Conservation (phyloP, 176 grass and related monocot genomes). For the Juncus effusus region DNA sequence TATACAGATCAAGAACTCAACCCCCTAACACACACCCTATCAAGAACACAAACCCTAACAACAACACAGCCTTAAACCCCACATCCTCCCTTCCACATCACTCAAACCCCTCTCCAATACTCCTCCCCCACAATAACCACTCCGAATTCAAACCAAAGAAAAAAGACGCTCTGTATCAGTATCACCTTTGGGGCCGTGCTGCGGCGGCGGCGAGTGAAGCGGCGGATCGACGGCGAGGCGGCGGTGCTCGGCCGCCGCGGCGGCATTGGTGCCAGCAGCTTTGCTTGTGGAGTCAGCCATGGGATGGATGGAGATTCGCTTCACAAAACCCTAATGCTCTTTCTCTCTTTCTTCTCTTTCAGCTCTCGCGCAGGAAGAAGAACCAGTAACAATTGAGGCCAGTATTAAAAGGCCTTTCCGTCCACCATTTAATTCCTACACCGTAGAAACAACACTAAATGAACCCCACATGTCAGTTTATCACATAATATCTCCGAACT, state of each 20-base stretch:
- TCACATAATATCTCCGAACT: no score
- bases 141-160: slow-evolving; percentile 16
- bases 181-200: slow-evolving; percentile 64
- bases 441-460: background rate
- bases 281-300: slow-evolving; percentile 22
- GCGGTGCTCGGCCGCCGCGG: slow-evolving; percentile 30
- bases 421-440: slow-evolving; percentile 9
- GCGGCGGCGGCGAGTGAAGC: slow-evolving; percentile 24
- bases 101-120: slow-evolving; percentile 21
- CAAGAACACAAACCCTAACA: background rate
- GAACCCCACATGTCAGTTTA: background rate
- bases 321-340: slow-evolving; percentile 20
- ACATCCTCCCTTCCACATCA: background rate
- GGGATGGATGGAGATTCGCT: background rate
- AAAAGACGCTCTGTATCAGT: background rate
- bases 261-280: slow-evolving; percentile 9
- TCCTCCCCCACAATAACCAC: slow-evolving; percentile 7
- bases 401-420: slow-evolving; percentile 17
- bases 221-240: slow-evolving; percentile 56
- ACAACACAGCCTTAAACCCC: background rate
- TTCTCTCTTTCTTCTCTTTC: slow-evolving; percentile 6
- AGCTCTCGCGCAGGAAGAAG: slow-evolving; percentile 25
- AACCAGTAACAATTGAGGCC: slow-evolving; percentile 18
- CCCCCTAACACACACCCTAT: background rate
- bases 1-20: background rate